These are phyloP conservation scores for Pythium rishiriense DNA, from an alignment of 352 stramenopile genomes.

Conservation along the genomic window DNA sequence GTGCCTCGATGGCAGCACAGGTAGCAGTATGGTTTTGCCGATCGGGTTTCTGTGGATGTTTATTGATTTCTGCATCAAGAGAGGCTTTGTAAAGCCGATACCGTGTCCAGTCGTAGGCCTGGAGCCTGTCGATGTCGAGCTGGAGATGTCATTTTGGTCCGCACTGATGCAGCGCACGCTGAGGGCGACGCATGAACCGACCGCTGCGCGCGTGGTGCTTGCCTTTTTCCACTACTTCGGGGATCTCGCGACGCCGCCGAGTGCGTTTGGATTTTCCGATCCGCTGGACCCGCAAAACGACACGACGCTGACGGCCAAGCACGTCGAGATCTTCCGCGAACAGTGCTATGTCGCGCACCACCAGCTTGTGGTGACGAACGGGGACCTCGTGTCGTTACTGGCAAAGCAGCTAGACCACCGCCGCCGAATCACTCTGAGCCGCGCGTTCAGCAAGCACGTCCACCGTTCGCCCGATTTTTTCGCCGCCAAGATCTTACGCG, in stretches of 20 bases:
- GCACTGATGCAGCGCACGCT: slow-evolving; percentile 35
- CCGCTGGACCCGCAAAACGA: slow-evolving; percentile 65
- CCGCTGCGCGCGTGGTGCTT: slow-evolving; percentile 53
- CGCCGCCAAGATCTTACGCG: slow-evolving; percentile 60
- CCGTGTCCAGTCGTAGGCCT: slow-evolving; percentile 16
- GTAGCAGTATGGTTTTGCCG: slow-evolving; percentile 56
- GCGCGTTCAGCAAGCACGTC: slow-evolving; percentile 64
- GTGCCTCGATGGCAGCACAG: slow-evolving; percentile 34
- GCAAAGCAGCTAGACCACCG: slow-evolving; percentile 49
- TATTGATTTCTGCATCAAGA: slow-evolving; percentile 56
- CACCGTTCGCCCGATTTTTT: slow-evolving; percentile 63
- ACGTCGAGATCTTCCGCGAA: slow-evolving; percentile 51
- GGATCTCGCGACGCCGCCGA: slow-evolving; percentile 44
- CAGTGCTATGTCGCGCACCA: slow-evolving; percentile 69
- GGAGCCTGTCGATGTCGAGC: slow-evolving; percentile 33
- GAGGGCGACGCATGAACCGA: slow-evolving; percentile 3
- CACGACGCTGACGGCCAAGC: slow-evolving; percentile 47
- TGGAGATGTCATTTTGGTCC: slow-evolving; percentile 69
- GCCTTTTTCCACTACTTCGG: slow-evolving; percentile 60
- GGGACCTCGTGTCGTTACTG: slow-evolving; percentile 60
- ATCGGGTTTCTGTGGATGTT: slow-evolving; percentile 80
- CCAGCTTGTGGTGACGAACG: slow-evolving; percentile 57
- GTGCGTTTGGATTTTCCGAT: slow-evolving; percentile 58
- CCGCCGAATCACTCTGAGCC: slow-evolving; percentile 69
- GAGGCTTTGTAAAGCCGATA: slow-evolving; percentile 48